Base-by-base conservation (phyloP, 768 basidiomycete genomes). In the Hydnomerulius pinastri region DNA sequence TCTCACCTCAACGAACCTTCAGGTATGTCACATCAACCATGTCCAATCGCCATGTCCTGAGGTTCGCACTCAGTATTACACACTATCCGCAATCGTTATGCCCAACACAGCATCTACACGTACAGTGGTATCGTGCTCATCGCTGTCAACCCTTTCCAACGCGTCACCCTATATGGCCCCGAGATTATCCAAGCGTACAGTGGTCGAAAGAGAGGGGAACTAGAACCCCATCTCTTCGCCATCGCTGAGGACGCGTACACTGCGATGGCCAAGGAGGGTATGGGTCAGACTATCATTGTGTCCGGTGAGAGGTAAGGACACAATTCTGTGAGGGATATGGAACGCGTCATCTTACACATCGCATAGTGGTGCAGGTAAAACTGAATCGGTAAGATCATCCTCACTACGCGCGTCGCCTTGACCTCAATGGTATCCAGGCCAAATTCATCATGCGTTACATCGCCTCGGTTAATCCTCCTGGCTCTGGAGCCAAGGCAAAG, bases 361-460 rank as follows among this genome's bases (percentile, higher is more conserved):
- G 35, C 61, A n/a, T 48, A 97, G 94, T 81, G 97, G 97, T 73
- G 97, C 97, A 46, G 97, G 97, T 48, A 99, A 99, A 78, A 99
- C 97, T 0, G 97, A 98, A 73, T 96, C 93, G 45, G 96, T 91
- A 59, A 69, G 84, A 43, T 9, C 4, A 35, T 30, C 39, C 39
- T 23, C 20, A 41, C 17, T 58, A 36, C 25, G 28, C 24, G 20
- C 41, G 50, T 43, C 15, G 3, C 39, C 12, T 42, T 36, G 6
- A 44, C 49, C 11, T 39, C 43, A 50, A 58, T 21, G 39, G 27
- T 48, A 43, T 55, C 40, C 61, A 92, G 88, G 90, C 97, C 44
- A 98, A 99, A 76, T 94, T 94, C 75, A 99, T 99, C 70, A 96
- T 99, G 86, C 86, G 97, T 51, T 99, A 98, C 71, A 87, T 99